These are phyloP conservation scores for Eutypella sp. DNA, from an alignment of 2,329 filamentous ascomycete genomes.

Conservation along the genomic window DNA sequence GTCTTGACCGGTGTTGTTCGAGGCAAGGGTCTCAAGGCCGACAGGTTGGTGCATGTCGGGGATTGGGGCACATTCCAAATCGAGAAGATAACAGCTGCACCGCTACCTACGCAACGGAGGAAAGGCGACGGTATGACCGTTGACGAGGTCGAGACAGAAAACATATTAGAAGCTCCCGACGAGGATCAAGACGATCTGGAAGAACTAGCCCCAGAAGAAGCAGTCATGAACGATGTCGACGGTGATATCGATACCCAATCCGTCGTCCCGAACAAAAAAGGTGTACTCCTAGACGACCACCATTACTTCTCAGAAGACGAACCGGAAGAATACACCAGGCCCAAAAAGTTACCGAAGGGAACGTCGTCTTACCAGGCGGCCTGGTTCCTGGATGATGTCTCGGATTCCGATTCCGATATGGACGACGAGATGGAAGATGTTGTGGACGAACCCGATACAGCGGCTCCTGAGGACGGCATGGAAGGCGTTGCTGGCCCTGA, in stretches of 20 bases:
- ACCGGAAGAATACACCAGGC: slow-evolving; percentile 51
- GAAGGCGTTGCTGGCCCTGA: slow-evolving; percentile 63
- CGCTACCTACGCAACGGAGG: slow-evolving; percentile 55
- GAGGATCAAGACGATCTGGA: slow-evolving; percentile 79
- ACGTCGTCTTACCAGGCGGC: slow-evolving; percentile 93
- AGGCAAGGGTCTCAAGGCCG: slow-evolving; percentile 81
- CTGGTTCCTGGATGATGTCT: slow-evolving; percentile 78
- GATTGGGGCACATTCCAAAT: slow-evolving; percentile 95
- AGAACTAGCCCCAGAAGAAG: slow-evolving; percentile 81
- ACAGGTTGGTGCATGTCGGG: slow-evolving; percentile 83
- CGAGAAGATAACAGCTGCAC: slow-evolving; percentile 77
- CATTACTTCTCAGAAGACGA: slow-evolving; percentile 96
- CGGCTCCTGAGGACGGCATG: slow-evolving; percentile 76
- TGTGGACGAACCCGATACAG: slow-evolving; percentile 39
- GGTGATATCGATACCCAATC: slow-evolving; percentile 42
- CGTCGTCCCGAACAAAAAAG: slow-evolving; percentile 60
- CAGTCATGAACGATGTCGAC: slow-evolving; percentile 56
- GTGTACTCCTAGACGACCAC: slow-evolving; percentile 90
- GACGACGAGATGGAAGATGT: slow-evolving; percentile 51
- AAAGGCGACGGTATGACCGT: slow-evolving; percentile 65
- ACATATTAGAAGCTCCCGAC: slow-evolving; percentile 65
- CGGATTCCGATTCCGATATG: slow-evolving; percentile 74
- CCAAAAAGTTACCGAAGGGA: slow-evolving; percentile 78
- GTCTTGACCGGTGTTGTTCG: slow-evolving; percentile 80
- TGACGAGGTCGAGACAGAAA: slow-evolving; percentile 51